Evolutionary conservation across 2,329 filamentous ascomycete genomes (phyloP), one percentile per base, ranked within the genome.

Genomic region (Xylariaceae sp.): DNA sequence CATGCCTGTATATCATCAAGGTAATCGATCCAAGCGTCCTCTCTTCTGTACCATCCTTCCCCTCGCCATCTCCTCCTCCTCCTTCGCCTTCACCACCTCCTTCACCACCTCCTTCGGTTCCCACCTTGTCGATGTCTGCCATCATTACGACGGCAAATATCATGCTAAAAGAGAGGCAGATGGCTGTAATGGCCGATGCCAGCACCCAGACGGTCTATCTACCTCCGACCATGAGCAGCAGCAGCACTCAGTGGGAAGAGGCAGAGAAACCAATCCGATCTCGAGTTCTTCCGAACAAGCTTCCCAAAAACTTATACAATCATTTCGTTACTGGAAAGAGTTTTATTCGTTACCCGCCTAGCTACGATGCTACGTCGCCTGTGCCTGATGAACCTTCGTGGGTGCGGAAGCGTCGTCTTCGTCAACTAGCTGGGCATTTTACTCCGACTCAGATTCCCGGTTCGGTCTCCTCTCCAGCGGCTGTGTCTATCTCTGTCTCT

Each of bases 231-330:
- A 27, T 29, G 24, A 29, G 15, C 3, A n/a, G 21, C 33, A 20
- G 27, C 15, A 15, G 27, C 15, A 27, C 40, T 13, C 40, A 54
- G 36, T 45, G 29, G n/a, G 51, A 54, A 27, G 18, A 50, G 5
- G 24, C 1, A 13, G n/a, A 13, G 30, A 2, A 43, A 26, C 23
- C 21, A 36, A 2, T 30, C 3, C 6, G 18, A 48, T 3, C 4
- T 15, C 10, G 26, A 24, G n/a, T n/a, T 39, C 27, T 5, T 15
- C 35, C n/a, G n/a, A n/a, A n/a, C n/a, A n/a, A n/a, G n/a, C n/a
- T n/a, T n/a, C n/a, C n/a, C n/a, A n/a, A n/a, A n/a, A n/a, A n/a
- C n/a, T n/a, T n/a, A n/a, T n/a, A n/a, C n/a, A n/a, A n/a, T n/a
- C n/a, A n/a, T n/a, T n/a, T n/a, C n/a, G n/a, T n/a, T n/a, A n/a